phyloP scores from a whole-genome alignment of 208 protist species.

The Strigomonas galati region DNA sequence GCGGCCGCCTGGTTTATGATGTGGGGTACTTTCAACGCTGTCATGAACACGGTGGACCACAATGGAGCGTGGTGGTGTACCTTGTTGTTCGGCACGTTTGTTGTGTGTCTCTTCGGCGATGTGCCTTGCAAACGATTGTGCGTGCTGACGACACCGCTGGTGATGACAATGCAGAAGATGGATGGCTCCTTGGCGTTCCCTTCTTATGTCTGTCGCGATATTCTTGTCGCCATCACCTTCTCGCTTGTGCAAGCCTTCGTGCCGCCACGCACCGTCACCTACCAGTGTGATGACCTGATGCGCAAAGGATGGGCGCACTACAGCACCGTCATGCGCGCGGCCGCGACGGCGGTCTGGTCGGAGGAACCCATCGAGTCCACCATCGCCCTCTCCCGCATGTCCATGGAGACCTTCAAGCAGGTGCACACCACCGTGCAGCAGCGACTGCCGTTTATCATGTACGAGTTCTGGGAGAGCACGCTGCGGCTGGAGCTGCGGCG shows the following conservation, averaged over 20 bases:
- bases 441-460: conserved; percentile 27
- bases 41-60: conserved; percentile 17
- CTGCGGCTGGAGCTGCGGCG: conserved; percentile 30
- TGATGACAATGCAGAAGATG: conserved; percentile 32
- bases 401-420: conserved; percentile 26
- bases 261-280: conserved; percentile 23
- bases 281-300: conserved; percentile 20
- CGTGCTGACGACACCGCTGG: conserved; percentile 25
- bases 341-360: conserved; percentile 27
- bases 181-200: conserved; percentile 13
- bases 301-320: conserved; percentile 18
- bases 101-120: conserved; percentile 28
- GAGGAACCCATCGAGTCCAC: conserved; percentile 28
- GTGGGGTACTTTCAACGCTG: conserved; percentile 32
- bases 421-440: conserved; percentile 13
- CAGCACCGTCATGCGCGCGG: conserved; percentile 16
- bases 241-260: too few species aligned
- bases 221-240: conserved; percentile 30
- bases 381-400: conserved; percentile 16
- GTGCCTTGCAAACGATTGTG: conserved; percentile 20
- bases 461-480: too few species aligned
- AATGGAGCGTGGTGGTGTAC: conserved; percentile 33
- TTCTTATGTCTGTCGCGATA: conserved; percentile 27
- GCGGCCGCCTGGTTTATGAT: conserved; percentile 18
- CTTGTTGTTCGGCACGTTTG: conserved; percentile 22